Percentiles rank a stretch among this genome's conserved stretches.
These are phyloP conservation scores for Schizothecium vesticola DNA, from an alignment of 495 filamentous ascomycete species.

Conservation along the genomic window DNA sequence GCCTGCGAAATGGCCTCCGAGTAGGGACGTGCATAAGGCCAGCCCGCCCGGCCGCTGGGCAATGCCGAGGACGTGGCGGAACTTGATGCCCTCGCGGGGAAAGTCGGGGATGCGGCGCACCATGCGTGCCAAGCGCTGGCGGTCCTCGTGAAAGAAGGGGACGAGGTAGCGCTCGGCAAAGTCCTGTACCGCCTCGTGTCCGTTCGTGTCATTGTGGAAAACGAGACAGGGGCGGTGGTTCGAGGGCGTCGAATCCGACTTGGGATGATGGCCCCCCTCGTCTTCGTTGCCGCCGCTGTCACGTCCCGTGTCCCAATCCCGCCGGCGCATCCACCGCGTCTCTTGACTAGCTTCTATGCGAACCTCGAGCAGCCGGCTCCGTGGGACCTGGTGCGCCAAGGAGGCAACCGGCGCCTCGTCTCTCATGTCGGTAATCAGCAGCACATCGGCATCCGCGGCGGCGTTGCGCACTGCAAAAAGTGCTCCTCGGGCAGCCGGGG, in stretches of 20 bases:
- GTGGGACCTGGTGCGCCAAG: slow-evolving; percentile 53
- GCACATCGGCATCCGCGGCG: slow-evolving; percentile 47
- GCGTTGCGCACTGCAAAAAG: slow-evolving; percentile 44
- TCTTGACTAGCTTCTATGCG: slow-evolving; percentile 43
- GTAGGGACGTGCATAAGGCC: slow-evolving; percentile 48
- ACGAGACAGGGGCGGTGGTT: slow-evolving; percentile 38
- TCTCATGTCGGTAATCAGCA: slow-evolving; percentile 63
- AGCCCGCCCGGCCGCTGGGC: slow-evolving; percentile 51
- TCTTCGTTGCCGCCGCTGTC: slow-evolving; percentile 23
- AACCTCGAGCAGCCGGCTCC: slow-evolving; percentile 52
- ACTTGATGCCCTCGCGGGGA: slow-evolving; percentile 48
- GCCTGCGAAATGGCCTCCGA: slow-evolving; percentile 44
- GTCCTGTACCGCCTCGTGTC: slow-evolving; percentile 31
- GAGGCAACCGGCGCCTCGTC: slow-evolving; percentile 53
- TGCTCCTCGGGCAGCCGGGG: slow-evolving; percentile 51
- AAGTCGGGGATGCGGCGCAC: slow-evolving; percentile 47
- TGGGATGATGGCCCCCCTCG: background rate
- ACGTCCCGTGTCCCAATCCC: background rate
- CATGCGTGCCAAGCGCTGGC: slow-evolving; percentile 49
- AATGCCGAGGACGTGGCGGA: slow-evolving; percentile 57
- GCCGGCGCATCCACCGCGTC: slow-evolving; percentile 40
- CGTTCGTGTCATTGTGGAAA: slow-evolving; percentile 47
- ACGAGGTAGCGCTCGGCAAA: slow-evolving; percentile 47
- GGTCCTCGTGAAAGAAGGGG: slow-evolving; percentile 46
- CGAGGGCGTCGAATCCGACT: background rate